Conservation (phyloP, 2,329 filamentous ascomycete genomes). For the Fusarium sublunatum region DNA sequence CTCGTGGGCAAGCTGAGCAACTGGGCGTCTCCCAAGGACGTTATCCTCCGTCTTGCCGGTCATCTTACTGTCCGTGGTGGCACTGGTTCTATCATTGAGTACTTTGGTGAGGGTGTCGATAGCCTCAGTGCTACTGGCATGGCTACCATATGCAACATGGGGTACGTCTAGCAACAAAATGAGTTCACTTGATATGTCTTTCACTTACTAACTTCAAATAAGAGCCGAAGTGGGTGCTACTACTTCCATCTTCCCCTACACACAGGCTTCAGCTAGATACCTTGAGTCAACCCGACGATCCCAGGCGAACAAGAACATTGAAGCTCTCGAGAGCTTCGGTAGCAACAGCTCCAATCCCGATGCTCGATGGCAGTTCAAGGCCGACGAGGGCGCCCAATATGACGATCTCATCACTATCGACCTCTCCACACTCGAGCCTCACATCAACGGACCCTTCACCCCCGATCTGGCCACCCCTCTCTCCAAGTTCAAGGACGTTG, state of each 20-base stretch:
- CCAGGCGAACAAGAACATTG: constrained; percentile 74
- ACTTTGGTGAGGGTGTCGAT: constrained; percentile 89
- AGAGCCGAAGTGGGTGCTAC: constrained; percentile 89
- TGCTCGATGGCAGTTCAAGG: constrained; percentile 73
- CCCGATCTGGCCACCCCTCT: constrained; percentile 97
- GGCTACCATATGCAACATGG: constrained; percentile 93
- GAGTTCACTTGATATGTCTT: not conserved
- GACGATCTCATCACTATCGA: constrained; percentile 97
- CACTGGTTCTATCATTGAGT: constrained; percentile 95
- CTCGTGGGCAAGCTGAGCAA: constrained; percentile 85
- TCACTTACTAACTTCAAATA: not conserved
- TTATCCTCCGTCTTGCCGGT: constrained; percentile 90
- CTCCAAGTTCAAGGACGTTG: constrained; percentile 95
- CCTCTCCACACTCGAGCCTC: constrained; percentile 92
- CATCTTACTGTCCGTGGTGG: constrained; percentile 92
- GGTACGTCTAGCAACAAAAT: not conserved
- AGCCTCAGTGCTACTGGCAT: constrained; percentile 92
- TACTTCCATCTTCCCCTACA: constrained; percentile 95
- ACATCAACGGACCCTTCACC: constrained; percentile 99
- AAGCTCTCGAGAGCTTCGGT: constrained; percentile 67
- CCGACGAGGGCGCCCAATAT: constrained; percentile 89
- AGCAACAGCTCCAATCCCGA: constrained; percentile 56
- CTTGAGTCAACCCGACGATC: constrained; percentile 79
- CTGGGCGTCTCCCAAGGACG: constrained; percentile 95
- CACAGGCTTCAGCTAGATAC: constrained; percentile 83